Evolutionary conservation across 192 early-diverging fungal genomes (phyloP).

Genomic region (Haplosporangium gracile): DNA sequence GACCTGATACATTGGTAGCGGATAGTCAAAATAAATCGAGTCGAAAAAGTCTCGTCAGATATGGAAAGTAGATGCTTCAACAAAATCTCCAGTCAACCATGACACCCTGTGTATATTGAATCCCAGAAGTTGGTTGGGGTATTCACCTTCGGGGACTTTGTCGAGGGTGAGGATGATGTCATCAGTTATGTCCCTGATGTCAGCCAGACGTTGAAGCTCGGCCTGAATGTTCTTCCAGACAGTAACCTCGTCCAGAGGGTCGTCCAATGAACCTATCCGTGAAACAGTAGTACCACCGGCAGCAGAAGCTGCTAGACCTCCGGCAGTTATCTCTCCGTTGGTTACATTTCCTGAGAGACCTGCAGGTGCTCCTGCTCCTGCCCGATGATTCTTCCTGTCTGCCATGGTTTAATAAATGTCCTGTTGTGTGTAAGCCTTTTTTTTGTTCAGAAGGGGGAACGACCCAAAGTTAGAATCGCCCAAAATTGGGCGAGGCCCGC

Average conservation of each 20-base stretch:
- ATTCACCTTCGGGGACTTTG: conserved; percentile 31
- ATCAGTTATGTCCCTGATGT: conserved; percentile 27
- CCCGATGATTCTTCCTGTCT: conserved; percentile 36
- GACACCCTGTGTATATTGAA: neutral
- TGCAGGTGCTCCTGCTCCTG: conserved; percentile 4
- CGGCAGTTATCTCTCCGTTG: neutral
- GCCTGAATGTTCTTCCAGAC: conserved; percentile 33
- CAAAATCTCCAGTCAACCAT: neutral
- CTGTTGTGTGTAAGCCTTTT: neutral
- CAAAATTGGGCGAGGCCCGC: neutral
- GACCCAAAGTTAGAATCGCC: neutral
- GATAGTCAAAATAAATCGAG: neutral
- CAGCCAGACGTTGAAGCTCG: conserved; percentile 29
- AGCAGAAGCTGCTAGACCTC: conserved; percentile 1
- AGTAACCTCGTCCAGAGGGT: conserved; percentile 23
- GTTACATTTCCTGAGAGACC: neutral
- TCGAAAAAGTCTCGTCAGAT: neutral
- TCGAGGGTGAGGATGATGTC: conserved; percentile 17
- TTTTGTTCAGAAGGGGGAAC: neutral
- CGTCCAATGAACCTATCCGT: conserved; percentile 6
- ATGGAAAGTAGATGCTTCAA: neutral
- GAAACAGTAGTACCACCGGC: too few relatives aligned
- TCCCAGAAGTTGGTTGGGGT: neutral
- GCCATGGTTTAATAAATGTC: conserved; percentile 9
- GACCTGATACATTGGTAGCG: conserved; percentile 20